A percentile compares a stretch with the other conserved stretches of the same genome.
Conservation (phyloP, 2,329 filamentous ascomycete genomes). For the Paracoccidioides lutzii region DNA sequence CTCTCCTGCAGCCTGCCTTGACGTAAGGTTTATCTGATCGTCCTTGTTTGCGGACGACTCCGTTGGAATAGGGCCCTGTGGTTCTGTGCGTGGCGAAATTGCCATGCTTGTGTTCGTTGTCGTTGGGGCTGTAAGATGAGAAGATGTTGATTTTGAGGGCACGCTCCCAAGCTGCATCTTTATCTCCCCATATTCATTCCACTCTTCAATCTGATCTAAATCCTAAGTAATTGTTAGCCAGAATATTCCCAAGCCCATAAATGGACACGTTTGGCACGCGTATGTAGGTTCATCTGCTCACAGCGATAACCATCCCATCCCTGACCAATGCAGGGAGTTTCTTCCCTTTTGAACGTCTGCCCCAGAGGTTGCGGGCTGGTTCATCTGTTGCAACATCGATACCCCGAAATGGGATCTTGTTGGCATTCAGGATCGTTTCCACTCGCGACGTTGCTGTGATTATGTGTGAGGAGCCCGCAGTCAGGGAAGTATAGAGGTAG, state of each 20-base stretch:
- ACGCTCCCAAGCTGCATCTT: constrained; percentile 59
- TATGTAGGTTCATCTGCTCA: constrained; percentile 37
- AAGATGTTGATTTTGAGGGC: constrained; percentile 21
- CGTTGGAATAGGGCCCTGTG: constrained; percentile 26
- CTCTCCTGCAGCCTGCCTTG: constrained; percentile 33
- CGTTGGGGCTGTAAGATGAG: constrained; percentile 13
- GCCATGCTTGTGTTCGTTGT: constrained; percentile 12
- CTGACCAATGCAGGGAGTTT: constrained; percentile 86
- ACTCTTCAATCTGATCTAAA: constrained; percentile 87
- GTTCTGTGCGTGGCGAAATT: constrained; percentile 23
- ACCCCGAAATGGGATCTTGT: constrained; percentile 85
- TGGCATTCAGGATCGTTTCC: constrained; percentile 90
- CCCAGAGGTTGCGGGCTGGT: constrained; percentile 78
- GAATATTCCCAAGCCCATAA: neutral
- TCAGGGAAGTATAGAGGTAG: constrained; percentile 93
- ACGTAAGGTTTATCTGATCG: constrained; percentile 27
- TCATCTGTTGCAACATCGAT: constrained; percentile 85
- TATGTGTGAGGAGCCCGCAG: constrained; percentile 89
- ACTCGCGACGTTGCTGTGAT: constrained; percentile 90
- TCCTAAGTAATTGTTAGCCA: constrained; percentile 44
- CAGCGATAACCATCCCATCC: constrained; percentile 70
- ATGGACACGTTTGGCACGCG: neutral
- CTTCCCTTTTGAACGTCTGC: constrained; percentile 67
- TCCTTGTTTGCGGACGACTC: constrained; percentile 20
- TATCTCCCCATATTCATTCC: constrained; percentile 97